phyloP scores from a whole-genome alignment of 495 filamentous ascomycete species.

The Talaromyces ruber region DNA sequence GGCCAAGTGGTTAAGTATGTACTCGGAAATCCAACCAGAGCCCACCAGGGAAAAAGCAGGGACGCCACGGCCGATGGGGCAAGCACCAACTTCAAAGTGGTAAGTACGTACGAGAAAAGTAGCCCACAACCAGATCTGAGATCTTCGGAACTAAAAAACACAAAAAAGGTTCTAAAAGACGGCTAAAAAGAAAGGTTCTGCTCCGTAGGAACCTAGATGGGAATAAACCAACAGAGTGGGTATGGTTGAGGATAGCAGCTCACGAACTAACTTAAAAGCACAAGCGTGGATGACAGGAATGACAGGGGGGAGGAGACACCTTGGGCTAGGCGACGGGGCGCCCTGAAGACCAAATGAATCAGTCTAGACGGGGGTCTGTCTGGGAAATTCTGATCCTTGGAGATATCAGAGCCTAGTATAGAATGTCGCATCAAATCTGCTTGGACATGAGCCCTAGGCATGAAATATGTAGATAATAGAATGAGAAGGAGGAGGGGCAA shows the following conservation, averaged over 20 bases:
- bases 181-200: background rate
- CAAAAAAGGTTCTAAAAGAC: background rate
- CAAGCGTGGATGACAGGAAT: conserved; percentile 4
- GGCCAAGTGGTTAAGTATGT: background rate
- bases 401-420: background rate
- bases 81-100: background rate
- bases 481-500: background rate
- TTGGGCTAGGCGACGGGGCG: background rate
- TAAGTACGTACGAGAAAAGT: background rate
- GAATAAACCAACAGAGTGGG: background rate
- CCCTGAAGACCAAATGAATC: conserved; percentile 1
- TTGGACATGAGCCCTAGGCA: background rate
- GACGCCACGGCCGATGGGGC: conserved; percentile 2
- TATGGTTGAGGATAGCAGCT: background rate
- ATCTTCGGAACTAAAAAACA: conserved; percentile 6
- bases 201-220: background rate
- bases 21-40: background rate
- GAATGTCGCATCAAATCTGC: background rate
- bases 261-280: background rate
- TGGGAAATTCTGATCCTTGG: background rate
- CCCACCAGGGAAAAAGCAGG: background rate
- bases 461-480: background rate
- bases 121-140: conserved; percentile 5
- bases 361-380: background rate
- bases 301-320: background rate